Base-by-base conservation (phyloP, 2,329 filamentous ascomycete genomes). In the Coniochaeta hoffmannii region DNA sequence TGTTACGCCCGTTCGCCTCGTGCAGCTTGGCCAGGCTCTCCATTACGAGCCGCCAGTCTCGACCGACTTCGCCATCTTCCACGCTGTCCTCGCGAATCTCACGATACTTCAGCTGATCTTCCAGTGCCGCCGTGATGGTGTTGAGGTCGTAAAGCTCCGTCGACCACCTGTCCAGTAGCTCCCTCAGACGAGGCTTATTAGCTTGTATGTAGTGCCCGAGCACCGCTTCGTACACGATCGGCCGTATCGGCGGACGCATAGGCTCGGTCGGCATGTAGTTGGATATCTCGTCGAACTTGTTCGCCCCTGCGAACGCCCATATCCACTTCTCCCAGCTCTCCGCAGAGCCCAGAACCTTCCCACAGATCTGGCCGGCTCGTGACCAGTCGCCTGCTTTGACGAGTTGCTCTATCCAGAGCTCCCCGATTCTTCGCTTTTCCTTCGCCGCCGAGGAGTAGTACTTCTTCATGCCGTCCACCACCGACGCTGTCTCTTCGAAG, bases 281-380 rank as follows among this genome's bases (percentile, higher is more conserved):
- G 5, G 89, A 88, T 58, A 99, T 96, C 63, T 96, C 92, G 67
- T 97, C 90, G 63, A 96, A 90, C 65, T 86, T 90, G 60, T 89
- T 82, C 2, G 89, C 88, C 38, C 90, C 87, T 8, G 91, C 90
- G 71, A 99, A 99, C 0, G 83, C 87, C 83, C 89, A 95, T 5
- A 95, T 88, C 91, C 93, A 97, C 64, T 95, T 90, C 72, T 97
- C 92, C 94, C 94, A 99, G 62, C 87, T 78, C 50, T 87, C 79
- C 1, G 90, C 84, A 1, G 87, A 90, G 44, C 85, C 85, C 1
- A 99, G 76, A 0, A 97, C 92, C 65, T 87, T 90, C 14, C 87
- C 89, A 57, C 91, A 93, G 4, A 95, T 78, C 64, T 87, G 79
- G 1, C 90, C 93, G 6, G 94, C 94, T 56, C 81, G 76, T 9